Percentiles rank a stretch among this genome's conserved stretches.
These are phyloP conservation scores for Cicer yamashitae DNA, from an alignment of 306 rosid species.

Conservation along the genomic window DNA sequence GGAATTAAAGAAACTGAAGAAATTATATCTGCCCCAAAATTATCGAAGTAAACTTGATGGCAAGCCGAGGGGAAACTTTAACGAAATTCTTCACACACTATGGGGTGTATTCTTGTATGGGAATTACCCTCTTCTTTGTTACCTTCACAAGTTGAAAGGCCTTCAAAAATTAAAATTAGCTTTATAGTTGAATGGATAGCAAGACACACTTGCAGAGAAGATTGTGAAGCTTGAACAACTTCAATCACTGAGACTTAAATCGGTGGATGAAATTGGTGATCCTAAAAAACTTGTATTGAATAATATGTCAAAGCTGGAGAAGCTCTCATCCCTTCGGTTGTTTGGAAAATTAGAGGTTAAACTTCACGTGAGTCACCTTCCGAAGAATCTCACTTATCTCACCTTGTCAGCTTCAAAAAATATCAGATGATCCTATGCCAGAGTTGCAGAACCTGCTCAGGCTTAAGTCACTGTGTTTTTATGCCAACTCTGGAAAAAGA, in stretches of 20 bases:
- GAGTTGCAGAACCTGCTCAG: conserved; percentile 38
- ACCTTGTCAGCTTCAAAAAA: conserved; percentile 50
- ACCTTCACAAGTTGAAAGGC: conserved; percentile 38
- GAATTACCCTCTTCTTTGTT: conserved; percentile 34
- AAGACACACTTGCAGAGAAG: not conserved
- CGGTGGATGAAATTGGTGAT: conserved; percentile 32
- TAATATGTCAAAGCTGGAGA: conserved; percentile 31
- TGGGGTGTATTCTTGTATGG: conserved; percentile 50
- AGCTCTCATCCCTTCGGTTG: conserved; percentile 45
- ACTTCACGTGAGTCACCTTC: conserved; percentile 7
- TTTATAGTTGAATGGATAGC: conserved; percentile 36
- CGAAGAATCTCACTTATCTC: conserved; percentile 43
- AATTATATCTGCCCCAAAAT: conserved; percentile 41
- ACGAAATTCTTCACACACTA: conserved; percentile 35
- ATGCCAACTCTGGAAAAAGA: conserved; percentile 35
- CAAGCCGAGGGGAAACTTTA: conserved; percentile 22
- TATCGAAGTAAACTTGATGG: conserved; percentile 31
- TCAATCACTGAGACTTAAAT: conserved; percentile 44
- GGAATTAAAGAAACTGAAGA: conserved; percentile 45
- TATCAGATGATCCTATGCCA: conserved; percentile 43
- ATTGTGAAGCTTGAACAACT: conserved; percentile 42
- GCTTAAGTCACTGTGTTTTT: conserved; percentile 39
- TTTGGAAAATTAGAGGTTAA: conserved; percentile 34
- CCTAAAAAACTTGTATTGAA: not conserved
- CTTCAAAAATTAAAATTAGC: conserved; percentile 48